Percentiles rank a stretch among this genome's conserved stretches.
phyloP scores from a whole-genome alignment of 2,329 filamentous ascomycete species.

The Fusarium foetens region DNA sequence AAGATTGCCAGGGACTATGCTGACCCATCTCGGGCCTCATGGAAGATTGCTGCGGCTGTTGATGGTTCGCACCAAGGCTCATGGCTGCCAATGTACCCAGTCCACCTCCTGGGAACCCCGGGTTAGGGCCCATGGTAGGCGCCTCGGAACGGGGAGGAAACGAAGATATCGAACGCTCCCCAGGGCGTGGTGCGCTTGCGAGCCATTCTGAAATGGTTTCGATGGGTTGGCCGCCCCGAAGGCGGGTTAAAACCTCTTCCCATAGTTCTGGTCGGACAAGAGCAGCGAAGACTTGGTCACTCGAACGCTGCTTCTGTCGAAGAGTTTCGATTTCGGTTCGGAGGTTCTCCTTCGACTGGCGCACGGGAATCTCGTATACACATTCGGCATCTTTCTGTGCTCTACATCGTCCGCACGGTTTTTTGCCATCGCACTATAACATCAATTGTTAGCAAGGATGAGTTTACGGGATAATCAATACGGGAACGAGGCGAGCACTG shows the following conservation, averaged over 20 bases:
- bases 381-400: conserved; percentile 66
- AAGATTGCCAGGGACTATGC: conserved; percentile 61
- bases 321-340: conserved; percentile 68
- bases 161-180: conserved; percentile 45
- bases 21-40: conserved; percentile 54
- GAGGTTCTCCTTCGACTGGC: conserved; percentile 71
- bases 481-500: not conserved
- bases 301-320: conserved; percentile 64
- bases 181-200: conserved; percentile 46
- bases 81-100: conserved; percentile 47
- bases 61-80: conserved; percentile 44
- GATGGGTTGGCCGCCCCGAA: conserved; percentile 64
- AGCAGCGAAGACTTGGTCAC: conserved; percentile 65
- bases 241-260: conserved; percentile 64
- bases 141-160: conserved; percentile 40
- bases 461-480: not conserved
- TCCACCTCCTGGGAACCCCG: conserved; percentile 46
- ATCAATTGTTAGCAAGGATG: conserved; percentile 22
- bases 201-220: conserved; percentile 68
- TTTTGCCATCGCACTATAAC: conserved; percentile 67
- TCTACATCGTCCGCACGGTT: conserved; percentile 66
- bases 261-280: conserved; percentile 61
- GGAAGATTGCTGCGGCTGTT: conserved; percentile 48
- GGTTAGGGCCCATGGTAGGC: conserved; percentile 32
- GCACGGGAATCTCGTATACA: conserved; percentile 70